A percentile compares a stretch with the other conserved stretches of the same genome.
Conservation (phyloP, 768 basidiomycete species). For the Boletus rubescentipes region DNA sequence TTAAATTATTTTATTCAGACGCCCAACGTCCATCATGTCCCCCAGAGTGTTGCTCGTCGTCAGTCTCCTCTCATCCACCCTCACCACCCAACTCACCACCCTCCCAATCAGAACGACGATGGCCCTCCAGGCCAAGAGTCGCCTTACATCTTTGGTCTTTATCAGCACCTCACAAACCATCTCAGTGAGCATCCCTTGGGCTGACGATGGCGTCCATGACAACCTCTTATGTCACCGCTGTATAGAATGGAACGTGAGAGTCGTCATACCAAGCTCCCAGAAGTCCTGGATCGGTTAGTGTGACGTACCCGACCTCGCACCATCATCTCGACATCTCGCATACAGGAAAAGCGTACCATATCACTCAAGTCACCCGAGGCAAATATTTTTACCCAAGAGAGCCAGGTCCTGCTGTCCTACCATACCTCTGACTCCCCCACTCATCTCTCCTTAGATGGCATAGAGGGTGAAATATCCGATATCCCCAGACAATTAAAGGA, state of each 20-base stretch:
- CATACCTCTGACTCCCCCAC: background rate
- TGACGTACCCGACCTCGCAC: background rate
- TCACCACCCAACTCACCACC: background rate
- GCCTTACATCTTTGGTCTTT: slow-evolving; percentile 74
- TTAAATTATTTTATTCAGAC: too few species aligned
- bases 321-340: background rate
- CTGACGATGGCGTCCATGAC: slow-evolving; percentile 2
- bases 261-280: slow-evolving; percentile 76
- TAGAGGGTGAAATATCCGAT: slow-evolving; percentile 64
- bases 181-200: slow-evolving; percentile 53
- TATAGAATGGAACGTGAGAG: slow-evolving; percentile 75
- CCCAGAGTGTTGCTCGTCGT: slow-evolving; percentile 45
- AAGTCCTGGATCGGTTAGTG: slow-evolving; percentile 84
- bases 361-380: slow-evolving; percentile 69
- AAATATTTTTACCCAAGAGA: slow-evolving; percentile 73
- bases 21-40: slow-evolving; percentile 8
- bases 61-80: slow-evolving; percentile 22
- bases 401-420: slow-evolving; percentile 38
- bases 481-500: slow-evolving; percentile 65
- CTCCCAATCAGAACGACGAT: slow-evolving; percentile 66
- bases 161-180: slow-evolving; percentile 53
- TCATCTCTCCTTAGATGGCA: slow-evolving; percentile 40
- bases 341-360: slow-evolving; percentile 77
- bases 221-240: slow-evolving; percentile 6
- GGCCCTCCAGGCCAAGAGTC: slow-evolving; percentile 75